These are phyloP conservation scores for Plantago major DNA, from an alignment of 257 asterid species.

Conservation along the genomic window DNA sequence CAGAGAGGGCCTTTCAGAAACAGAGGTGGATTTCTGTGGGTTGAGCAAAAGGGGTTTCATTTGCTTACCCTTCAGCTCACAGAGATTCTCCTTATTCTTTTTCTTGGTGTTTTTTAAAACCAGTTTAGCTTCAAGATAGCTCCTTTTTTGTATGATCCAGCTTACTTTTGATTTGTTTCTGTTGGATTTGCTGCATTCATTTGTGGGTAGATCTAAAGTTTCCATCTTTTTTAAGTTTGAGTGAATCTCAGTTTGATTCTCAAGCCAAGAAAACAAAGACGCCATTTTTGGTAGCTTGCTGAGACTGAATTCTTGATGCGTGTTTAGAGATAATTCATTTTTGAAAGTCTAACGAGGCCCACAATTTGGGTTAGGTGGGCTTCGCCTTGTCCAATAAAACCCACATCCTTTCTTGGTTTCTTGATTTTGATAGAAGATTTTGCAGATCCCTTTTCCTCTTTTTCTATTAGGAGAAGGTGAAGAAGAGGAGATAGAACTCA, in stretches of 20 bases:
- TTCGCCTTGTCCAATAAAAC: constrained; percentile 39
- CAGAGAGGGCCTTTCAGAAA: constrained; percentile 1
- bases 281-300: too few species aligned
- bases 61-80: constrained; percentile 10
- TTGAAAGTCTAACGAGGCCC: constrained; percentile 34
- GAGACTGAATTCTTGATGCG: constrained; percentile 19
- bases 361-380: constrained; percentile 47
- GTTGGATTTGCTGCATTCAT: too few species aligned
- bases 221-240: too few species aligned
- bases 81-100: constrained; percentile 6
- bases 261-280: too few species aligned
- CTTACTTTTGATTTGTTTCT: too few species aligned
- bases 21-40: constrained; percentile 25
- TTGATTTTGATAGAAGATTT: constrained; percentile 23
- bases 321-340: constrained; percentile 22
- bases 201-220: neutral
- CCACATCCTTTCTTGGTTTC: constrained; percentile 6
- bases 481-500: constrained; percentile 14
- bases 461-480: constrained; percentile 23
- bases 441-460: constrained; percentile 26
- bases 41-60: neutral
- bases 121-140: too few species aligned
- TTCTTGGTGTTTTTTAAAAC: too few species aligned
- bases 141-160: too few species aligned
- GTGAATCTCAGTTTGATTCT: too few species aligned